Conservation (phyloP, 257 asterid genomes). For the Lycium ferocissimum region DNA sequence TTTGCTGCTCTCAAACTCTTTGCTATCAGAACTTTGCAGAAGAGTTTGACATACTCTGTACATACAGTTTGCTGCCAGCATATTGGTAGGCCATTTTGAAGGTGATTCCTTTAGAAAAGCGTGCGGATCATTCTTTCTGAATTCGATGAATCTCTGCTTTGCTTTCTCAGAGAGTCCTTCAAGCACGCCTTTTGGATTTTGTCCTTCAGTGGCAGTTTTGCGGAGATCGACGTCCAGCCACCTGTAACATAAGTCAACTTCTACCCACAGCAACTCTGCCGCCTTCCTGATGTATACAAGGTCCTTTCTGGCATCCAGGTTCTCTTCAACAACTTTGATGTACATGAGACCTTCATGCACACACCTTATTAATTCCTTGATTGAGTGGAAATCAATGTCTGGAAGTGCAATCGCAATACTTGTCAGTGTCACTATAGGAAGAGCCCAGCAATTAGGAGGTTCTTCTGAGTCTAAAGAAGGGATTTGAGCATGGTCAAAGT, state of each 20-base stretch:
- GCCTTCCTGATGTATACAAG: slow-evolving; percentile 29
- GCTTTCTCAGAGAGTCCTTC: slow-evolving; percentile 34
- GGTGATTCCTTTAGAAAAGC: slow-evolving; percentile 34
- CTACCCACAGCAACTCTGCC: slow-evolving; percentile 37
- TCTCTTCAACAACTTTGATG: slow-evolving; percentile 32
- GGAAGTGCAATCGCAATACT: slow-evolving; percentile 51
- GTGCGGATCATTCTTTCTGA: not conserved
- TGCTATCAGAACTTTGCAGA: slow-evolving; percentile 20
- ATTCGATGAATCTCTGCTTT: slow-evolving; percentile 27
- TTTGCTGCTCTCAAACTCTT: not conserved
- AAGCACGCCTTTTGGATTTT: slow-evolving; percentile 28
- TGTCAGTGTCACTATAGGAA: slow-evolving; percentile 69
- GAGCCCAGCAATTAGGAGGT: slow-evolving; percentile 92
- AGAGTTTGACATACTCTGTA: slow-evolving; percentile 40
- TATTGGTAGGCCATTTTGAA: slow-evolving; percentile 32
- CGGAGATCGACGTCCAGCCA: slow-evolving; percentile 41
- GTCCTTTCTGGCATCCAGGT: not conserved
- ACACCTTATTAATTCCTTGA: slow-evolving; percentile 23
- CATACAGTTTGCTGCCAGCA: slow-evolving; percentile 48
- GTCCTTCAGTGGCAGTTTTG: not conserved
- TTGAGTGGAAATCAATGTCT: not conserved
- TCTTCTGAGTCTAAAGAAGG: slow-evolving; percentile 64
- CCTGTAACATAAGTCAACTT: slow-evolving; percentile 28
- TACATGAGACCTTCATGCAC: slow-evolving; percentile 32
- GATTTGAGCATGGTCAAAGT: slow-evolving; percentile 61